Conservation (phyloP, 116 monocot species). For the Cymodocea nodosa region DNA sequence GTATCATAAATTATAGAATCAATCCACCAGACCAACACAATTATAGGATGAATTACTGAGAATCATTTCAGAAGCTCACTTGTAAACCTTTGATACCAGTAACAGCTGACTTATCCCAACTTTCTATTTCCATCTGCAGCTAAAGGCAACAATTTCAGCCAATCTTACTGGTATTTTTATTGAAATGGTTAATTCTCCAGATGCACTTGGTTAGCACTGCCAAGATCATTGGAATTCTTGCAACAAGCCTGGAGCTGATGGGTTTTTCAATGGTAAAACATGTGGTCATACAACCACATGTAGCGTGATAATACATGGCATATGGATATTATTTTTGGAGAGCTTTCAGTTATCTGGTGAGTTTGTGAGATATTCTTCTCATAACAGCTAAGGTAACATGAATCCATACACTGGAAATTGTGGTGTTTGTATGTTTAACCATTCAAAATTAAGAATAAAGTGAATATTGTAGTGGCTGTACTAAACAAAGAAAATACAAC, state of each 20-base stretch:
- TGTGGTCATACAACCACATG: no score
- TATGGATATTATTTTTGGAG: no score
- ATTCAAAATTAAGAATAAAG: background rate
- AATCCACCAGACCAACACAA: background rate
- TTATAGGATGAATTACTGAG: background rate
- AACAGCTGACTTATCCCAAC: slow-evolving; percentile 36
- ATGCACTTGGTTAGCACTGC: background rate
- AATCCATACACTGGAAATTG: no score
- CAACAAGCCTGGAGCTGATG: no score
- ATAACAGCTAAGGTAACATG: no score
- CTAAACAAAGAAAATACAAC: slow-evolving; percentile 16
- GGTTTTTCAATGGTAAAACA: no score
- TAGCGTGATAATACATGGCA: no score
- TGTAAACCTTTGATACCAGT: slow-evolving; percentile 63
- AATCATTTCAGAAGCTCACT: slow-evolving; percentile 18
- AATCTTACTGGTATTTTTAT: background rate
- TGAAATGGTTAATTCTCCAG: background rate
- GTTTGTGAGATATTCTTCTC: no score
- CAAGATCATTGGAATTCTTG: no score
- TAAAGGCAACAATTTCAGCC: background rate
- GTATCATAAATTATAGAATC: background rate
- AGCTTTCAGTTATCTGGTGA: no score
- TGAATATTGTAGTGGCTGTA: background rate
- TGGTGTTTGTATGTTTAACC: no score
- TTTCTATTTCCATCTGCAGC: slow-evolving; percentile 45